Percentiles rank a stretch among this genome's conserved stretches.
Conservation (phyloP, 2,329 filamentous ascomycete genomes). For the Botrytis elliptica region DNA sequence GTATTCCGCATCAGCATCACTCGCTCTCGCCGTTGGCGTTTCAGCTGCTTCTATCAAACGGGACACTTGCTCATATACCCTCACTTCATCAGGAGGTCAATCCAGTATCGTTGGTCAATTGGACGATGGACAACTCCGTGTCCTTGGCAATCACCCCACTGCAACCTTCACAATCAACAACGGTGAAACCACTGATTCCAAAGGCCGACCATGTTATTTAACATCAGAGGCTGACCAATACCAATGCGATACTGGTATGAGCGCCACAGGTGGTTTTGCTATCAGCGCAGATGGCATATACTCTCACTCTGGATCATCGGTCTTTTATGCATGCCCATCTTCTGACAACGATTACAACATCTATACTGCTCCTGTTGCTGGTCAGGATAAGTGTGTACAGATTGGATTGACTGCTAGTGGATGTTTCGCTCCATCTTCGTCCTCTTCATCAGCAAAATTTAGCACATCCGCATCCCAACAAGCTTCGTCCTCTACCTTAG, state of each 20-base stretch:
- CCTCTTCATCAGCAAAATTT: neutral
- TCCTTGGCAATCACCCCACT: constrained; percentile 49
- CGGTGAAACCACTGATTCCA: constrained; percentile 54
- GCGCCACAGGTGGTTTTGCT: constrained; percentile 54
- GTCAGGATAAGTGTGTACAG: constrained; percentile 49
- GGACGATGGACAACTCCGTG: constrained; percentile 59
- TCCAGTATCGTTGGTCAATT: constrained; percentile 60
- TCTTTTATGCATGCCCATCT: constrained; percentile 61
- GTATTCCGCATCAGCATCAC: constrained; percentile 8
- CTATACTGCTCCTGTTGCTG: constrained; percentile 46
- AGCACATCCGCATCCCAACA: constrained; percentile 6
- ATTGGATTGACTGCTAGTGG: constrained; percentile 47
- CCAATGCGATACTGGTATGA: constrained; percentile 51
- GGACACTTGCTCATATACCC: constrained; percentile 49
- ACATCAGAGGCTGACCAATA: constrained; percentile 28
- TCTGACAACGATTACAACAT: constrained; percentile 55
- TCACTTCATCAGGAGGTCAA: constrained; percentile 49
- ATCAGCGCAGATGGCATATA: constrained; percentile 51
- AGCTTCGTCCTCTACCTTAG: neutral
- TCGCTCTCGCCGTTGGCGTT: neutral
- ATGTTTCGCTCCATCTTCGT: constrained; percentile 35
- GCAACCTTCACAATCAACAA: constrained; percentile 56
- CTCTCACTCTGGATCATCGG: constrained; percentile 47
- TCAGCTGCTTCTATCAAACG: constrained; percentile 1
- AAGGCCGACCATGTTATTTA: constrained; percentile 57